Evolutionary conservation across 1,139 yeast species (phyloP).

Genomic region (Candida gigantensis): DNA sequence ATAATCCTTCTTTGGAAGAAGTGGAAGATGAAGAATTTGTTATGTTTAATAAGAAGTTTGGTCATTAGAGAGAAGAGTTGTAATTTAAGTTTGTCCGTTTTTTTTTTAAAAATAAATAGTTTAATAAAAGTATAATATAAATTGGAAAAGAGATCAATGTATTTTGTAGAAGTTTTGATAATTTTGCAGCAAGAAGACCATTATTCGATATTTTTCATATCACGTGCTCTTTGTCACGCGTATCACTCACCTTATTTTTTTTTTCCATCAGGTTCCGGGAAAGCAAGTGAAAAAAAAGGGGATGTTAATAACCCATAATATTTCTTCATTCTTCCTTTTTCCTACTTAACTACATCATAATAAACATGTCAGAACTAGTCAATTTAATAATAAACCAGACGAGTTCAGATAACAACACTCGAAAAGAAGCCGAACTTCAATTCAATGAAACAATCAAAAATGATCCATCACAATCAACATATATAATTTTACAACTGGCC

Average conservation of each 20-base stretch:
- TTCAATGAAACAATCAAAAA: slow-evolving; percentile 27
- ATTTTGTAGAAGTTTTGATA: no score
- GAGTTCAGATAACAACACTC: slow-evolving; percentile 36
- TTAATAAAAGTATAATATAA: no score
- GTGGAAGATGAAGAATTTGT: slow-evolving; percentile 50
- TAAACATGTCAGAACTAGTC: slow-evolving; percentile 14
- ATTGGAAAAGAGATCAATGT: no score
- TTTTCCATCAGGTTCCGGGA: no score
- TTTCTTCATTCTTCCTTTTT: neutral
- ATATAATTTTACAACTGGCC: slow-evolving; percentile 30
- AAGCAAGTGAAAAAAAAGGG: no score
- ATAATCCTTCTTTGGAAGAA: slow-evolving; percentile 37
- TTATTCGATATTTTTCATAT: no score
- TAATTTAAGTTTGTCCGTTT: no score
- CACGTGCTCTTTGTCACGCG: no score
- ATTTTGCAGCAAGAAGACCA: no score
- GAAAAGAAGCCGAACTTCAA: slow-evolving; percentile 38
- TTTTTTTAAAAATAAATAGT: no score
- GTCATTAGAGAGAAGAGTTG: no score
- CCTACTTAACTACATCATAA: neutral
- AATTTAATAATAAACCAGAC: slow-evolving; percentile 34
- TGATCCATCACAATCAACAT: slow-evolving; percentile 35
- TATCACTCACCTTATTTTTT: neutral
- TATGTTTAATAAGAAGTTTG: slow-evolving; percentile 42
- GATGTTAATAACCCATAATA: no score